A percentile compares a stretch with the other conserved stretches of the same genome.
These are phyloP conservation scores for Heterobasidion occidentale DNA, from an alignment of 1,284 basidiomycete species.

Conservation along the genomic window DNA sequence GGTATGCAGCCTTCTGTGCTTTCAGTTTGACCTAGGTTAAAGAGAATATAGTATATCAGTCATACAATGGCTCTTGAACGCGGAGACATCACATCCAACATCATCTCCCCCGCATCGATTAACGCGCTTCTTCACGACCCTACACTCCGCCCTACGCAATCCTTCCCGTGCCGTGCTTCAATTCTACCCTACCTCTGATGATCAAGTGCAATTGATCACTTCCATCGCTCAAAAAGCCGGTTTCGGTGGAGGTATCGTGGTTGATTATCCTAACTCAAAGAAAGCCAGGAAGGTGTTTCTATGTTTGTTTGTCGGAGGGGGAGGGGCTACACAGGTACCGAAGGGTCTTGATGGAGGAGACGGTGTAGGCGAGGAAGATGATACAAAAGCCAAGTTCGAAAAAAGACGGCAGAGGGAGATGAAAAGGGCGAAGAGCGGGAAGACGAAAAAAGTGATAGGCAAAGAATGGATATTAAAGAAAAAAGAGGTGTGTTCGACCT, in stretches of 20 bases:
- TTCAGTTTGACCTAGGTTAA: neutral
- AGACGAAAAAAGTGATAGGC: slow-evolving; percentile 60
- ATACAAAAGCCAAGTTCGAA: slow-evolving; percentile 57
- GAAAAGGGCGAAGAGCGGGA: slow-evolving; percentile 45
- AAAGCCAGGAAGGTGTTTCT: slow-evolving; percentile 92
- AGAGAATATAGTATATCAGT: slow-evolving; percentile 76
- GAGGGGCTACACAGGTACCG: slow-evolving; percentile 54
- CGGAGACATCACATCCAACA: slow-evolving; percentile 86
- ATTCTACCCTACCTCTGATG: slow-evolving; percentile 93
- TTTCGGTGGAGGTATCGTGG: slow-evolving; percentile 94
- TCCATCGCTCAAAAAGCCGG: slow-evolving; percentile 90
- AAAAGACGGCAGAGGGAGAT: slow-evolving; percentile 56
- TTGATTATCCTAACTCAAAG: slow-evolving; percentile 95
- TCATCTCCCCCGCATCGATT: slow-evolving; percentile 91
- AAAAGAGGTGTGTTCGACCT: slow-evolving; percentile 55
- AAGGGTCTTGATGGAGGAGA: slow-evolving; percentile 63
- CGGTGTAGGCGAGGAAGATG: slow-evolving; percentile 34
- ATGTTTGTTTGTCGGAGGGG: slow-evolving; percentile 82
- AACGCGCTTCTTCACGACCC: slow-evolving; percentile 91
- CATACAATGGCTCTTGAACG: slow-evolving; percentile 97
- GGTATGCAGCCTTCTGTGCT: slow-evolving; percentile 39
- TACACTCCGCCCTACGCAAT: slow-evolving; percentile 87
- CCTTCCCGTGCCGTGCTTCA: slow-evolving; percentile 93
- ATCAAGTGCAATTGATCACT: slow-evolving; percentile 94
- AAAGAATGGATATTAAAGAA: slow-evolving; percentile 80